Percentiles rank a stretch among this genome's conserved stretches.
Evolutionary conservation across 2,329 filamentous ascomycete genomes (phyloP).

Genomic region (Penicillium expansum): DNA sequence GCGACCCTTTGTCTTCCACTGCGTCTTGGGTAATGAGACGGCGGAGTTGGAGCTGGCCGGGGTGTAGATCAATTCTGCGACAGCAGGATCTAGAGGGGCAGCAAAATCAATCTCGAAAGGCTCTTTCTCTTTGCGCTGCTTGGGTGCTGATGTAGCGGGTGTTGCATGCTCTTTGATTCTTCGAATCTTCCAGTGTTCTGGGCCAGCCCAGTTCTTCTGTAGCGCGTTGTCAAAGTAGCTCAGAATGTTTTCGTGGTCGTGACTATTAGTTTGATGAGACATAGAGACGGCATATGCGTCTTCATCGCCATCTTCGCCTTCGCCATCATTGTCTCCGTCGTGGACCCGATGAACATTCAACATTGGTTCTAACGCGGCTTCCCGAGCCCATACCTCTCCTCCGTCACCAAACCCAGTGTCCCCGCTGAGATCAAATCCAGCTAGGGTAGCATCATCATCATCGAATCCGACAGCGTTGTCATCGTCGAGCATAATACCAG

Average conservation of each 20-base stretch:
- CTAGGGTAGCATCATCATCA: conserved; percentile 69
- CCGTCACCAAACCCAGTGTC: conserved; percentile 91
- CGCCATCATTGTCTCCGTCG: conserved; percentile 54
- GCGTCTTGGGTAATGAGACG: conserved; percentile 85
- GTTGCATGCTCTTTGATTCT: conserved; percentile 78
- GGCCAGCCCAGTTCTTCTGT: conserved; percentile 95
- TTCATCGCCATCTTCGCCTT: conserved; percentile 60
- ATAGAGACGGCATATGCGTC: conserved; percentile 79
- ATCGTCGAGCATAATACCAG: conserved; percentile 80
- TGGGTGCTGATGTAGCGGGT: conserved; percentile 47
- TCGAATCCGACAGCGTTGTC: conserved; percentile 81
- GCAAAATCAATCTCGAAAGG: conserved; percentile 91
- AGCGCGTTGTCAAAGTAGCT: conserved; percentile 96
- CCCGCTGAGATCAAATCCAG: conserved; percentile 64
- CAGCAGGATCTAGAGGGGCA: conserved; percentile 66
- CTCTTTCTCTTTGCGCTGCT: conserved; percentile 89
- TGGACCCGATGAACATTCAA: conserved; percentile 67
- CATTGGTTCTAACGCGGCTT: conserved; percentile 82
- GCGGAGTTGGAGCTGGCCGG: conserved; percentile 74
- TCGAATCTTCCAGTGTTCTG: conserved; percentile 97
- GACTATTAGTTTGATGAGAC: conserved; percentile 65
- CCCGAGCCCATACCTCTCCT: conserved; percentile 90
- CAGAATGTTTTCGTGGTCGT: conserved; percentile 86
- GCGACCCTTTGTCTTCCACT: conserved; percentile 90
- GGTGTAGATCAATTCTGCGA: conserved; percentile 77